Base-by-base conservation (phyloP, 257 asterid species). In the Apocynum venetum region DNA sequence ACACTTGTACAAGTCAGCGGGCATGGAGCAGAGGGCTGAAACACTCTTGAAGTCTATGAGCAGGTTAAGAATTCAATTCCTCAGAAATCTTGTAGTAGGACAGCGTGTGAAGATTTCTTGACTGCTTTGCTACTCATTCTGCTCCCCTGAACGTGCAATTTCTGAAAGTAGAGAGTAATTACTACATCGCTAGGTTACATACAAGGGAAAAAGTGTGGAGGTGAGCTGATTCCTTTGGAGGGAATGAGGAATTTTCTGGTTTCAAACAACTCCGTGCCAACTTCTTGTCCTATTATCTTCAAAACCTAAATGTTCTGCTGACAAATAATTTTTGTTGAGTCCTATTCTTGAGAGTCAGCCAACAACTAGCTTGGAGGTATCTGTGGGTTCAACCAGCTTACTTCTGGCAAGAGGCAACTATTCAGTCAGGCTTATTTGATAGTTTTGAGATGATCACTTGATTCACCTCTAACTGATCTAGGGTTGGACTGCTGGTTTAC, bases 1-100 rank as follows among this genome's bases (percentile, higher is more conserved):
- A 77, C 94, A 91, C 64, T 85, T 94, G 53, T 94, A 92, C 84
- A 78, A 75, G 83, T 81, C 93, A 65, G 89, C 82, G 2, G 76
- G 85, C 76, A 78, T 85, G 36, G 92, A 80, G 55, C 48, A 61
- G 57, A 82, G 55, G 77, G 97, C 92, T 1, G 85, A 82, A 60
- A 87, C 75, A 83, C 75, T 91, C 57, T 83, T 91, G 74, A 80
- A 53, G 66, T 76, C 80, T 60, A 87, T 92, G 90, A 75, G 82
- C 38, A 73, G 76, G 25, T 56, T 53, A 38, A 90, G 87, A n/a
- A 75, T 89, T 52, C 65, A 85, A 4, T 89, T 91, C 85, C 79
- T 91, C 86, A 64, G 78, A 47, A 86, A 87, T 75, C 91, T 93
- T 68, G 74, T 81, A 74, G 90, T 93, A 51, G 96, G 98, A 78